A percentile compares a stretch with the other conserved stretches of the same genome.
phyloP scores from a whole-genome alignment of 2,329 filamentous ascomycete species.

The Colletotrichum kahawae region DNA sequence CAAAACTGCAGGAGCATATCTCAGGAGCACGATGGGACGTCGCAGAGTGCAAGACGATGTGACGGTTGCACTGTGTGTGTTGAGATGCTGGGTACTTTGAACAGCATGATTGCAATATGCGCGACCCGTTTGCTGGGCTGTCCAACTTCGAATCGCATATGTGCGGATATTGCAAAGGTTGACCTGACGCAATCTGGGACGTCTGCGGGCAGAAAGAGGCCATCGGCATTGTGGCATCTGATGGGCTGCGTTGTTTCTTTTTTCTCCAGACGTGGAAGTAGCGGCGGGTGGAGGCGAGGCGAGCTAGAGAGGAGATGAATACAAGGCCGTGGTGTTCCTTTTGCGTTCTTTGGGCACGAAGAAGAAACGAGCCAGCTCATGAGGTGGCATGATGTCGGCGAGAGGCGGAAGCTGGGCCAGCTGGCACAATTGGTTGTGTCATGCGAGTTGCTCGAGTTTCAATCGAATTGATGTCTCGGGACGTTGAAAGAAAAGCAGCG shows the following conservation, averaged over 20 bases:
- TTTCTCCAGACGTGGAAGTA: neutral
- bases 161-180: neutral
- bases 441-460: neutral
- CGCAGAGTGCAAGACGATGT: neutral
- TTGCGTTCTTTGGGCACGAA: neutral
- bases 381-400: neutral
- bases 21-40: neutral
- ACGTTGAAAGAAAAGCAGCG: neutral
- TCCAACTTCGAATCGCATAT: neutral
- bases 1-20: neutral
- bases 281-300: neutral
- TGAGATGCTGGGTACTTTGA: neutral
- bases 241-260: neutral
- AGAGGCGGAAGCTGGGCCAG: neutral
- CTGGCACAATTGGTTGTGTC: neutral
- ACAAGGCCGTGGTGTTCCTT: neutral
- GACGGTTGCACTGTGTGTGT: conserved; percentile 13
- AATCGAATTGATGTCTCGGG: neutral
- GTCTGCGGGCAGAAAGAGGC: neutral
- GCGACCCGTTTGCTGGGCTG: neutral
- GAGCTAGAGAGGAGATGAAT: neutral
- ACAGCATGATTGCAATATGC: neutral
- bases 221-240: neutral
- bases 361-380: neutral
- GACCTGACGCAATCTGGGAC: neutral